Evolutionary conservation across 129 eudicot species (phyloP).

Genomic region (Artemisia tridentata): DNA sequence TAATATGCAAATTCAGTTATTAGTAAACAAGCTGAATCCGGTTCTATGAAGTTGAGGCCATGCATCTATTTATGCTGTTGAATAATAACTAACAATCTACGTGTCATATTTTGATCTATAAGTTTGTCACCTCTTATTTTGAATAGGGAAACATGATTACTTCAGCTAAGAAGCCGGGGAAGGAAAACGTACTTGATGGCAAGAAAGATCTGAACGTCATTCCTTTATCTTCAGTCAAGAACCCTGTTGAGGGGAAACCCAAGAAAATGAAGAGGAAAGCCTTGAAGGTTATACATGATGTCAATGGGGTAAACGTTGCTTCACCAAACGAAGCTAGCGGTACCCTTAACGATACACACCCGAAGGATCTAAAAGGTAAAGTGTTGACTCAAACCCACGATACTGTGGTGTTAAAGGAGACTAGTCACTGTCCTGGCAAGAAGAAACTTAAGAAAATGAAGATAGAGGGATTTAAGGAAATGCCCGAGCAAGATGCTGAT

Average conservation of each 20-base stretch:
- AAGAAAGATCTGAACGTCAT: slow-evolving; percentile 23
- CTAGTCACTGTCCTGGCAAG: background rate
- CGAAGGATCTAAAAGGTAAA: slow-evolving; percentile 18
- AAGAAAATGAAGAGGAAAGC: slow-evolving; percentile 33
- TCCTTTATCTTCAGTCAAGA: slow-evolving; percentile 11
- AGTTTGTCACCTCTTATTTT: background rate
- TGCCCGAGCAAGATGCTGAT: no score
- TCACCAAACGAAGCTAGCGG: no score
- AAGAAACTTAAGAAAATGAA: slow-evolving; percentile 5
- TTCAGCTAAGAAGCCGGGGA: slow-evolving; percentile 49
- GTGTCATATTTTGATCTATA: background rate
- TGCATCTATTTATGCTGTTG: background rate
- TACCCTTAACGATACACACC: background rate
- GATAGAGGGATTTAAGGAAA: background rate
- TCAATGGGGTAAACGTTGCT: background rate
- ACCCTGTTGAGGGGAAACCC: slow-evolving; percentile 17
- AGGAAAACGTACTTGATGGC: slow-evolving; percentile 58
- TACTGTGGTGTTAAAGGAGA: background rate
- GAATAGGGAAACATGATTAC: slow-evolving; percentile 31
- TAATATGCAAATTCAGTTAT: no score
- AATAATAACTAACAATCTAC: background rate
- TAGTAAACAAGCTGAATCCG: no score
- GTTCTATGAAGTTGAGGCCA: no score
- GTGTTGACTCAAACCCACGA: background rate
- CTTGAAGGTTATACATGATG: slow-evolving; percentile 1